Evolutionary conservation across 2,329 filamentous ascomycete species (phyloP), one percentile per base, ranked within the genome.

Genomic region (Aspergillus neoniger): DNA sequence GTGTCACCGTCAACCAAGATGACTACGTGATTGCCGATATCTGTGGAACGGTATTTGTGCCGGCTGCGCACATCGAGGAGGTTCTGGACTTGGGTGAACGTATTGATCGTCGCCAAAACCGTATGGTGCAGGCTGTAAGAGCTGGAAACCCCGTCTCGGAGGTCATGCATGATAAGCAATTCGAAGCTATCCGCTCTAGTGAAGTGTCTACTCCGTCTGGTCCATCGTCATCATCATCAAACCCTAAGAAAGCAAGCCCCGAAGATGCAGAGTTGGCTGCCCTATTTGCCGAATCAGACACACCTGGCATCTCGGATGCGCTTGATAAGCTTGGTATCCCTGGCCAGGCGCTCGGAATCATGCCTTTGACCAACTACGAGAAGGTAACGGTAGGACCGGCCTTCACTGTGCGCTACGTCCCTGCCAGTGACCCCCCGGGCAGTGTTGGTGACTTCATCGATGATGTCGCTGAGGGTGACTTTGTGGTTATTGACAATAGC

Each of bases 361-460:
- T 64, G 58, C 66, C 66, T 17, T 47, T 68, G 59, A 39, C 65
- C 19, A 63, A 74, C 44, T 75, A 72, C 60, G 61, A 55, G 6
- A 72, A 69, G 48, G 63, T 67, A 1, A 73, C 67, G 0, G 67
- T 75, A 3, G 73, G 72, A 0, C 73, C 73, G 9, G 72, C 73
- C 17, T 74, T 72, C 55, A 74, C 72, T 0, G 72, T 74, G 0
- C 72, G 72, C 2, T 75, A 74, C 30, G 66, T 68, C 1, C 66
- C 65, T 0, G 59, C 67, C 23, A 65, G 64, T 39, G 44, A 62
- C 8, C 66, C 65, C 0, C 67, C 65, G 1, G 66, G 66, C n/a
- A 72, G 70, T 36, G 71, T 74, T 3, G 71, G 70, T 3, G 68
- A 74, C 50, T 74, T 72, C 59, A 72, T 75, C 32, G 72, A 75